Conservation (phyloP, 805 yeast genomes). For the Wickerhamiella galacta region DNA sequence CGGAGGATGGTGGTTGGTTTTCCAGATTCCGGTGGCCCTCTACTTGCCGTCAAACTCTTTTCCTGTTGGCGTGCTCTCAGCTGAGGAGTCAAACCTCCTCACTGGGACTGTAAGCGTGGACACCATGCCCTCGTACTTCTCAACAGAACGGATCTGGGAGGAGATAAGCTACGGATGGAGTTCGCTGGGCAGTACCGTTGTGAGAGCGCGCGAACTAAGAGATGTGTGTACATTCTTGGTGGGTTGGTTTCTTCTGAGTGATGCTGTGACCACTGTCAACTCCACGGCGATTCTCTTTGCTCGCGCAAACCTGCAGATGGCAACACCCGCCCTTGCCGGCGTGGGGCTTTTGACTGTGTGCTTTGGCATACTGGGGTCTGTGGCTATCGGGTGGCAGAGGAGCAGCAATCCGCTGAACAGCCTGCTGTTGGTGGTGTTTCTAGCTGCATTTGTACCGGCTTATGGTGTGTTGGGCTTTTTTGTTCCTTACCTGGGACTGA, state of each 20-base stretch:
- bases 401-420: conserved; percentile 33
- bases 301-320: conserved; percentile 50
- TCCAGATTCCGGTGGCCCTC: conserved; percentile 44
- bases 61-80: neutral
- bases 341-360: conserved; percentile 51
- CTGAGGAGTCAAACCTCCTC: neutral
- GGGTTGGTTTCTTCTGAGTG: conserved; percentile 67
- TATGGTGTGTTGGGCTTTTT: conserved; percentile 57
- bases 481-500: conserved; percentile 38
- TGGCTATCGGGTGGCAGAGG: conserved; percentile 32
- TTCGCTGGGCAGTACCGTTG: conserved; percentile 37
- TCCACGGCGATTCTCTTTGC: conserved; percentile 68
- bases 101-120: neutral
- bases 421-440: conserved; percentile 36
- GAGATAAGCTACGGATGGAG: conserved; percentile 46
- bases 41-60: conserved; percentile 25
- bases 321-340: conserved; percentile 44
- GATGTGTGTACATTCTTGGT: conserved; percentile 50
- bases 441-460: conserved; percentile 45
- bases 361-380: conserved; percentile 54
- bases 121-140: neutral
- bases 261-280: conserved; percentile 61
- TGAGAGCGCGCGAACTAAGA: conserved; percentile 39
- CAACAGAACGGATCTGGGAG: conserved; percentile 3
- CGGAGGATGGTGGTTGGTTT: conserved; percentile 64